A percentile compares a stretch with the other conserved stretches of the same genome.
These are phyloP conservation scores for Mycena galopus DNA, from an alignment of 768 basidiomycete genomes.

Conservation along the genomic window DNA sequence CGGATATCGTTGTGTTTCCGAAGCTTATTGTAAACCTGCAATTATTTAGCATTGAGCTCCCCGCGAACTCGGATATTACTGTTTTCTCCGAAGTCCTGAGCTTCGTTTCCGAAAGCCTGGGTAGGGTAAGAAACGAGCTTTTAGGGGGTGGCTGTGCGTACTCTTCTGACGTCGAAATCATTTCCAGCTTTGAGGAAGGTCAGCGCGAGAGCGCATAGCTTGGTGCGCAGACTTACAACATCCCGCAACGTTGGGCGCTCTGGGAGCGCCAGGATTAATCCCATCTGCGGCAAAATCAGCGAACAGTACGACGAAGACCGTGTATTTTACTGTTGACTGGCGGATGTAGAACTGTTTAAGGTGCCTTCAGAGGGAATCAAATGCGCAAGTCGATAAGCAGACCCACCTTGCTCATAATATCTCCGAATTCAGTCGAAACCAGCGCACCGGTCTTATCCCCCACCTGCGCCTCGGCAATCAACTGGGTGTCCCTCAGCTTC, in stretches of 20 bases:
- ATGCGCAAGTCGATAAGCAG: background rate
- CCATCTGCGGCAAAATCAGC: constrained; percentile 65
- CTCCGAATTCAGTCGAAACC: constrained; percentile 79
- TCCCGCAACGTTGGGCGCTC: constrained; percentile 70
- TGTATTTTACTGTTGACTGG: constrained; percentile 69
- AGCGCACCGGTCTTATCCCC: constrained; percentile 55
- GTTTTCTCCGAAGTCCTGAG: constrained; percentile 83
- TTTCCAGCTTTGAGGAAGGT: constrained; percentile 64
- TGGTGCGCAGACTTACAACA: constrained; percentile 62
- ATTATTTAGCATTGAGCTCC: background rate
- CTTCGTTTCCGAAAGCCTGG: constrained; percentile 76
- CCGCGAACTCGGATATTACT: constrained; percentile 49
- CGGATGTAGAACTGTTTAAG: constrained; percentile 77
- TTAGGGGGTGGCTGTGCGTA: constrained; percentile 44
- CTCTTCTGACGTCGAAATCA: constrained; percentile 77
- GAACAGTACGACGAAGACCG: background rate
- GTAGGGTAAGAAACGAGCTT: background rate
- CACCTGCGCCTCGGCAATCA: constrained; percentile 64
- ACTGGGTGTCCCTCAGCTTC: constrained; percentile 69
- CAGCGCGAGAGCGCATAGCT: background rate
- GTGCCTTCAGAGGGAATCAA: constrained; percentile 4
- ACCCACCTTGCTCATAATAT: constrained; percentile 87
- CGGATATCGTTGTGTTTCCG: constrained; percentile 83
- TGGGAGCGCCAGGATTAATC: constrained; percentile 70
- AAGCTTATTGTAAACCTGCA: constrained; percentile 73